Evolutionary conservation across 1,284 basidiomycete genomes (phyloP).

Genomic region (Sutorius eximius): DNA sequence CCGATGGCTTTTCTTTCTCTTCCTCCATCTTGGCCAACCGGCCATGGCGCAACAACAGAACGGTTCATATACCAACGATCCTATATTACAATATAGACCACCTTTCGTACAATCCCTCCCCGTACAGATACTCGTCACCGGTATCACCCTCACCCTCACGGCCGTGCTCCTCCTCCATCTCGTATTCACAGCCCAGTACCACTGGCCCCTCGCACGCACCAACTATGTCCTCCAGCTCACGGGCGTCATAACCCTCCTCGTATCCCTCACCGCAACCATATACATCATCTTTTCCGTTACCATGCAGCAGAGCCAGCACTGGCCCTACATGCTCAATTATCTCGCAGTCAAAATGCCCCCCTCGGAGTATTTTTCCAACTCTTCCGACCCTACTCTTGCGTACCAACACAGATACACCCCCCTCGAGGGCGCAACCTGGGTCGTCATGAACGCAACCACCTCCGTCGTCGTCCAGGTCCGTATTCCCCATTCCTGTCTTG

Average conservation of each 20-base stretch:
- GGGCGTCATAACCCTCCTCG: slow-evolving; percentile 78
- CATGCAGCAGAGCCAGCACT: slow-evolving; percentile 63
- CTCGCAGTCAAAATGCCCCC: slow-evolving; percentile 78
- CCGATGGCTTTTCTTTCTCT: slow-evolving; percentile 6
- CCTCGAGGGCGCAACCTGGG: slow-evolving; percentile 77
- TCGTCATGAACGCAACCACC: slow-evolving; percentile 84
- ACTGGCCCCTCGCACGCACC: slow-evolving; percentile 88
- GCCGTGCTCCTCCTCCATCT: slow-evolving; percentile 90
- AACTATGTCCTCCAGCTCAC: slow-evolving; percentile 91
- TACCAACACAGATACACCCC: slow-evolving; percentile 59
- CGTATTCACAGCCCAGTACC: slow-evolving; percentile 93
- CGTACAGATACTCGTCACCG: slow-evolving; percentile 86
- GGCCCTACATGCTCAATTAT: slow-evolving; percentile 97
- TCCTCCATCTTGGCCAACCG: slow-evolving; percentile 4
- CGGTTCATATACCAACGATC: slow-evolving; percentile 47
- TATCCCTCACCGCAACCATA: slow-evolving; percentile 75
- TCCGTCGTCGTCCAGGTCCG: slow-evolving; percentile 83
- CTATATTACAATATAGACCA: slow-evolving; percentile 76
- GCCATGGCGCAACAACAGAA: slow-evolving; percentile 23
- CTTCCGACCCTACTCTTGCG: slow-evolving; percentile 27
- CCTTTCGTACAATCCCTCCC: slow-evolving; percentile 85
- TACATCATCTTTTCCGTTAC: slow-evolving; percentile 70
- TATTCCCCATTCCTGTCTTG: neutral
- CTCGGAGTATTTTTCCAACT: slow-evolving; percentile 19
- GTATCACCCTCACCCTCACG: slow-evolving; percentile 85